These are phyloP conservation scores for Paragyromitra xinjiangensis DNA, from an alignment of 495 filamentous ascomycete genomes.

Conservation along the genomic window DNA sequence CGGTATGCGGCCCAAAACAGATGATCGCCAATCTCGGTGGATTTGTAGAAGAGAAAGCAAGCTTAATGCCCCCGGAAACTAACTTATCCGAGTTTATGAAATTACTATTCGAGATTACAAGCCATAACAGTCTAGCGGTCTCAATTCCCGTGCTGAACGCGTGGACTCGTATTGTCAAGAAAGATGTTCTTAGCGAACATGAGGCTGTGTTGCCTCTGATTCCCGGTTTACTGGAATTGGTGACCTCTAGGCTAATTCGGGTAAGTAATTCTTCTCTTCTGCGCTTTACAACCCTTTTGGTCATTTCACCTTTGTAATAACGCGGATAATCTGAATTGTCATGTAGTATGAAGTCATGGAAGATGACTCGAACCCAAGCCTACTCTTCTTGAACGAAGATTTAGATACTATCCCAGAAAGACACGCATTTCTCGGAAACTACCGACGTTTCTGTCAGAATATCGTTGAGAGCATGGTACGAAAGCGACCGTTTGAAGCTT, in stretches of 20 bases:
- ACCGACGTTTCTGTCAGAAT: slow-evolving; percentile 84
- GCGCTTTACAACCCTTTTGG: not conserved
- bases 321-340: slow-evolving; percentile 63
- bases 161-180: slow-evolving; percentile 81
- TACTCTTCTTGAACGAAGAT: slow-evolving; percentile 86
- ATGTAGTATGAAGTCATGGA: slow-evolving; percentile 86
- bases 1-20: slow-evolving; percentile 59
- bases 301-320: slow-evolving; percentile 11
- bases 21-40: slow-evolving; percentile 84
- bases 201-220: slow-evolving; percentile 75
- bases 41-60: slow-evolving; percentile 79
- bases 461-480: slow-evolving; percentile 85
- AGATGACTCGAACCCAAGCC: slow-evolving; percentile 78
- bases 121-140: slow-evolving; percentile 85
- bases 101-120: slow-evolving; percentile 79
- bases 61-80: slow-evolving; percentile 66
- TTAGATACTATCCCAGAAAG: slow-evolving; percentile 93
- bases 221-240: slow-evolving; percentile 75
- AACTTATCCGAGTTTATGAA: slow-evolving; percentile 81
- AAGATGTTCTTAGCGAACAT: slow-evolving; percentile 69
- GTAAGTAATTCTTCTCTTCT: slow-evolving; percentile 44
- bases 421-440: slow-evolving; percentile 97
- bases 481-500: slow-evolving; percentile 80
- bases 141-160: slow-evolving; percentile 91
- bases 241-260: slow-evolving; percentile 57